Base-by-base conservation (phyloP, 345 rosid species). In the Eutrema japonicum region DNA sequence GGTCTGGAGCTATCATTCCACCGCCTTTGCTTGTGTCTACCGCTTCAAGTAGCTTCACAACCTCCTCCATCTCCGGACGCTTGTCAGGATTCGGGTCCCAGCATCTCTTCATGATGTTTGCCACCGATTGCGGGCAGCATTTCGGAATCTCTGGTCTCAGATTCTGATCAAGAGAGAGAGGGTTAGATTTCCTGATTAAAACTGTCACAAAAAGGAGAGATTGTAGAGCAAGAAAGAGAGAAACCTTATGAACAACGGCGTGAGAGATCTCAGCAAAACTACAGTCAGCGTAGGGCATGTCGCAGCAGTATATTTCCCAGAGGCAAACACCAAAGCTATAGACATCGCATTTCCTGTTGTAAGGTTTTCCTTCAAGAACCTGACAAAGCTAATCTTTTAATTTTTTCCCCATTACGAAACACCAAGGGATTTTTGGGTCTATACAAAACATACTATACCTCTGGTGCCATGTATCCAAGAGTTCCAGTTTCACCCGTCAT, bases 401-500 rank as follows among this genome's bases (percentile, higher is more conserved):
- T 22, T n/a, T n/a, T 30, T 29, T 11, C 8, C 43, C 50, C 18
- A 42, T 26, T 5, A 61, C 16, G 35, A 58, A 36, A 47, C 48
- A 70, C 45, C 6, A 36, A 35, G 3, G 10, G 53, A 46, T 29
- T 54, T 11, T 12, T 32, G 47, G 54, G 3, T 68, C 18, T 26
- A 30, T 68, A 72, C 40, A 7, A 61, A 10, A 62, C 37, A 57
- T 32, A 51, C 57, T 16, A 54, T 83, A 90, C 96, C 93, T 90
- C 96, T 0, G 93, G 93, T 14, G 93, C 96, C 96, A 88, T 90
- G 80, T 90, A 90, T 54, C 91, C 96, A 37, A 85, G 90, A 54
- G 93, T 90, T 68, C 96, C 93, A 49, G 96, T 90, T 78, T 88
- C 96, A 73, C 96, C 96, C 2, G 96, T 90, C 93, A 89, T 89